A percentile compares a stretch with the other conserved stretches of the same genome.
These are phyloP conservation scores for Lactarius akahatsu DNA, from an alignment of 768 basidiomycete species.

Conservation along the genomic window DNA sequence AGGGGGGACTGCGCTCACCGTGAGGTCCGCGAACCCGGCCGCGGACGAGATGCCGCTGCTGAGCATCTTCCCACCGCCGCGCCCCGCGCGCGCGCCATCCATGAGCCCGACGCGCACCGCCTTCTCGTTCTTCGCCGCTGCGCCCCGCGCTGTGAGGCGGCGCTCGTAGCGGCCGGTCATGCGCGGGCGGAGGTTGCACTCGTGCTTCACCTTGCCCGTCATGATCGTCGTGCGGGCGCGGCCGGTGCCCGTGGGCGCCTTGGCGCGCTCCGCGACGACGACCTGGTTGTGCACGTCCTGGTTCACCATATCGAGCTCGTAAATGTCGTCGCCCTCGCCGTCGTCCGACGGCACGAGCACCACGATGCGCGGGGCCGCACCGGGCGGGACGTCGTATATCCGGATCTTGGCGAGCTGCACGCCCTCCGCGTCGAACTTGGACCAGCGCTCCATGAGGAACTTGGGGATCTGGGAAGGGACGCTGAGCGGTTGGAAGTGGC, in stretches of 20 bases:
- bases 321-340: conserved; percentile 58
- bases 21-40: conserved; percentile 60
- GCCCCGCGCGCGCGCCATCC: conserved; percentile 68
- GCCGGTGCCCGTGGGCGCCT: conserved; percentile 49
- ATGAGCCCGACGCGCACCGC: conserved; percentile 67
- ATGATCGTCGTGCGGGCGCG: conserved; percentile 76
- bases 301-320: conserved; percentile 87
- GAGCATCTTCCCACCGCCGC: conserved; percentile 74
- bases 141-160: conserved; percentile 68
- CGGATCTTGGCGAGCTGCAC: conserved; percentile 83
- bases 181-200: conserved; percentile 68
- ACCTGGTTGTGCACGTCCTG: conserved; percentile 82
- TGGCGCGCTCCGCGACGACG: conserved; percentile 80
- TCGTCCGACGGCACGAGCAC: conserved; percentile 63
- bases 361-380: conserved; percentile 58
- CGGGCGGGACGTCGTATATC: conserved; percentile 52
- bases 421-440: conserved; percentile 68
- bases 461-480: conserved; percentile 66
- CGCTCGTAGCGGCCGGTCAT: conserved; percentile 66
- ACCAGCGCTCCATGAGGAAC: conserved; percentile 84
- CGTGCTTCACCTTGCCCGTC: conserved; percentile 78
- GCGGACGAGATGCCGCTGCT: conserved; percentile 70
- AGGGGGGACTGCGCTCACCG: conserved; percentile 46
- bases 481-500: not conserved
- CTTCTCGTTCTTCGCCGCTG: conserved; percentile 69